phyloP scores from a whole-genome alignment of 768 basidiomycete species.

The Clathrus columnatus region DNA sequence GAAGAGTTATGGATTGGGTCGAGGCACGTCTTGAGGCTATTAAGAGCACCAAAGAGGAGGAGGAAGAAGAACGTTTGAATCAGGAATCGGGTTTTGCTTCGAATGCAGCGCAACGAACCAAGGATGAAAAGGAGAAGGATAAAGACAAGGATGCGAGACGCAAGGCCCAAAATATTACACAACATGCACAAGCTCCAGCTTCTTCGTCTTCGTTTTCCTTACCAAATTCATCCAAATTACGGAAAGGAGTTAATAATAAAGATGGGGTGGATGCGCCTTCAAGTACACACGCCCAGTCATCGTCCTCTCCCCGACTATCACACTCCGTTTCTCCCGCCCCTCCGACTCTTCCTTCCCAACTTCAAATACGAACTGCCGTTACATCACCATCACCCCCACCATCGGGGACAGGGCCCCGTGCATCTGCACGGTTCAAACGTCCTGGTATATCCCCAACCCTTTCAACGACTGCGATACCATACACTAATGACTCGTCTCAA shows the following conservation, averaged over 20 bases:
- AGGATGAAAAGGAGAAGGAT: conserved; percentile 4
- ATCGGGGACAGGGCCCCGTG: background rate
- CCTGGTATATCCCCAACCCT: background rate
- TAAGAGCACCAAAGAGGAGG: conserved; percentile 66
- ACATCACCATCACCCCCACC: background rate
- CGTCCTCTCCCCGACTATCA: background rate
- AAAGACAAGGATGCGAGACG: background rate
- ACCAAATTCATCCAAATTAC: no score
- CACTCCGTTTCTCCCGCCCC: background rate
- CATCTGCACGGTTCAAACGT: background rate
- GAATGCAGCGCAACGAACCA: background rate
- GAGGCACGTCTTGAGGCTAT: conserved; percentile 76
- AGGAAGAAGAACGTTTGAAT: conserved; percentile 41
- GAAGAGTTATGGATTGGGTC: conserved; percentile 76
- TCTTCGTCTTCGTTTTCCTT: background rate
- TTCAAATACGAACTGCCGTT: no score
- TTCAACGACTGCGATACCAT: background rate
- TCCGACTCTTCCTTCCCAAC: background rate
- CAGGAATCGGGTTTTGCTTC: background rate
- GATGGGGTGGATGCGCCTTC: background rate
- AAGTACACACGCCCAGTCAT: no score
- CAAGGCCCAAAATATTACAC: background rate
- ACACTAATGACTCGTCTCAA: background rate
- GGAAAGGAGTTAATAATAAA: background rate
- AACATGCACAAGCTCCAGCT: background rate